Evolutionary conservation across 805 yeast species (phyloP).

Genomic region (Phaffomyces antillensis): DNA sequence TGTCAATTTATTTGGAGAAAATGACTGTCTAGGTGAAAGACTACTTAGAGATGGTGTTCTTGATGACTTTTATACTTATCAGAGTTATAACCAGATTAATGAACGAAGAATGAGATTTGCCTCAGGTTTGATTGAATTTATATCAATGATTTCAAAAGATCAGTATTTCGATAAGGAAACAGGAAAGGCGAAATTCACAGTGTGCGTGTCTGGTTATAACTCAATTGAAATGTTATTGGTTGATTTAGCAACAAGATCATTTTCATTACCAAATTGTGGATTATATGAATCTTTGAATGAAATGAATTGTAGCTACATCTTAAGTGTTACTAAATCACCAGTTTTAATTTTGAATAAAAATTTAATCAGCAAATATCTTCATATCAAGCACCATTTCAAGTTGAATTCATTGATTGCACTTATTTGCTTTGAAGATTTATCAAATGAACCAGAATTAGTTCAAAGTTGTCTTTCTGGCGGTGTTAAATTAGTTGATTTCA

Average conservation of each 20-base stretch:
- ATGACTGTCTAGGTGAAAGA: conserved; percentile 32
- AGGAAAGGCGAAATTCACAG: conserved; percentile 28
- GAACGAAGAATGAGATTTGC: conserved; percentile 40
- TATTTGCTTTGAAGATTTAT: background rate
- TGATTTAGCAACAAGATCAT: conserved; percentile 6
- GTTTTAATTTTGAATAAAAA: conserved; percentile 26
- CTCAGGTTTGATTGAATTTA: conserved; percentile 38
- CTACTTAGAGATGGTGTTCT: conserved; percentile 24
- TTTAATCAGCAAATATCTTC: conserved; percentile 36
- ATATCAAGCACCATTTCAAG: conserved; percentile 31
- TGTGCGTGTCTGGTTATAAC: conserved; percentile 48
- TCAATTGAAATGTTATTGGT: conserved; percentile 63
- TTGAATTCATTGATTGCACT: conserved; percentile 13
- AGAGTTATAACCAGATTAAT: conserved; percentile 34
- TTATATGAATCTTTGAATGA: conserved; percentile 9
- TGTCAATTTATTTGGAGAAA: conserved; percentile 25
- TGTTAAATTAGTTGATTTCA: conserved; percentile 39
- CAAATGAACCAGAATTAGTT: background rate
- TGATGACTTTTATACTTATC: conserved; percentile 33
- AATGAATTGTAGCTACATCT: conserved; percentile 5
- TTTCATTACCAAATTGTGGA: conserved; percentile 33
- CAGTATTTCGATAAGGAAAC: conserved; percentile 24
- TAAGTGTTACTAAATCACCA: conserved; percentile 8
- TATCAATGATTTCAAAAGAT: conserved; percentile 11
- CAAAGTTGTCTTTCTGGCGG: conserved; percentile 35